Base-by-base conservation (phyloP, 176 grass and related monocot species). In the Oropetium thomaeum region DNA sequence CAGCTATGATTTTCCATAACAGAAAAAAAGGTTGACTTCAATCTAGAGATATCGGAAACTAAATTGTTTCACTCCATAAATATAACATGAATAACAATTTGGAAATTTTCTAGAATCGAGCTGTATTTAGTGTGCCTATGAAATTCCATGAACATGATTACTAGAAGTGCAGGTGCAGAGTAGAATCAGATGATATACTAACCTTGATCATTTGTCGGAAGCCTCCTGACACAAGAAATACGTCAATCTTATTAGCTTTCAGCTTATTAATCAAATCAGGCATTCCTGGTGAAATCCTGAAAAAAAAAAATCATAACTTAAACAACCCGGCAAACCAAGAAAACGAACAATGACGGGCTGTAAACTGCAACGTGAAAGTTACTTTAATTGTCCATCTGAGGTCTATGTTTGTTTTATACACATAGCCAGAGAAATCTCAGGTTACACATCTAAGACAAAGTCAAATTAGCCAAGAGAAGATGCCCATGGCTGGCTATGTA, bases 201-300 rank as follows among this genome's bases (percentile, higher is more conserved):
- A 94, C 95, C 76, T 94, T 81, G 77, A 98, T 94, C 95, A 98
- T 94, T 84, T 98, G 95, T 38, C 91, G 71, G 74, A 94, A 94
- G 68, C 95, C 95, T 66, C 95, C 91, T 44, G 95, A 98, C 45
- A 98, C 76, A 76, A 98, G 83, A 82, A 92, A 98, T 16, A 98
- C 91, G 62, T 92, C 82, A 82, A 60, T 88, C 26, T 85, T 78
- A 64, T 89, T 94, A 76, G 33, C 79, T 74, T 87, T 98, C 30
- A 98, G 47, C 78, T 89, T 92, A 37, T 73, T 83, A 62, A 94
- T 87, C 67, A 98, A 84, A 75, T 86, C 89, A 77, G 71, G 41
- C 63, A 98, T 90, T 79, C 89, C 86, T 42, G 91, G 89, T 76
- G 95, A 98, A 88, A 94, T 90, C 84, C 95, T 94, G 76, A 58